Evolutionary conservation across 306 rosid genomes (phyloP), one percentile per base, ranked within the genome.

Genomic region (Herpetospermum pedunculosum): DNA sequence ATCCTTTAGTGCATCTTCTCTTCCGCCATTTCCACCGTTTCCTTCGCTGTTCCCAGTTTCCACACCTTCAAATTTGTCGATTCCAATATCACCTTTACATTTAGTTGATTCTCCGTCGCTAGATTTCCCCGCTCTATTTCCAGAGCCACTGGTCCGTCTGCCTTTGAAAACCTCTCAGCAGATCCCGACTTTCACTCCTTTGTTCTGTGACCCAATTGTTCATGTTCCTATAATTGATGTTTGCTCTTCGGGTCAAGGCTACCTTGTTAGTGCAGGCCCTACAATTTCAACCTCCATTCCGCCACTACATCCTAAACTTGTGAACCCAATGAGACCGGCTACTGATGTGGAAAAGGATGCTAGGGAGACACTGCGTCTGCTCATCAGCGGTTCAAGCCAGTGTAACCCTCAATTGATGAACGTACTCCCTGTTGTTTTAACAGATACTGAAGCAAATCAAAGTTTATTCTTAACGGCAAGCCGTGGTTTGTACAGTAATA

Each of bases 181-280:
- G 81, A 87, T 91, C 79, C 97, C 90, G 34, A 89, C 89, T 34
- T 95, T 95, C 82, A 95, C 89, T 12, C 99, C 99, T 12, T 81
- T 95, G 47, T 87, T 95, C 79, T 91, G 99, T 71, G 99, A 95
- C 72, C 90, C 99, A 68, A 87, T 95, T 73, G 97, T 95, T 75
- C 99, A 95, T 44, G 65, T 91, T 71, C 99, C 99, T 19, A 86
- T 95, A 35, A 91, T 95, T 72, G 97, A 89, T 40, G 82, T 91
- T 55, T 95, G 97, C 84, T 95, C 99, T 30, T 91, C 96, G 0
- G 96, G 96, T 67, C 97, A 86, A 81, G 99, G 96, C 58, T 91
- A 95, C 82, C 79, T 91, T 44, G 99, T 95, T 30, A 95, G 96
- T 63, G 92, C 96, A 1, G 96, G 99, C 48, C 96, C 99, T 8